Percentiles rank a stretch among this genome's conserved stretches.
Evolutionary conservation across 106 monocot genomes (phyloP).

Genomic region (Amphibolis antarctica): DNA sequence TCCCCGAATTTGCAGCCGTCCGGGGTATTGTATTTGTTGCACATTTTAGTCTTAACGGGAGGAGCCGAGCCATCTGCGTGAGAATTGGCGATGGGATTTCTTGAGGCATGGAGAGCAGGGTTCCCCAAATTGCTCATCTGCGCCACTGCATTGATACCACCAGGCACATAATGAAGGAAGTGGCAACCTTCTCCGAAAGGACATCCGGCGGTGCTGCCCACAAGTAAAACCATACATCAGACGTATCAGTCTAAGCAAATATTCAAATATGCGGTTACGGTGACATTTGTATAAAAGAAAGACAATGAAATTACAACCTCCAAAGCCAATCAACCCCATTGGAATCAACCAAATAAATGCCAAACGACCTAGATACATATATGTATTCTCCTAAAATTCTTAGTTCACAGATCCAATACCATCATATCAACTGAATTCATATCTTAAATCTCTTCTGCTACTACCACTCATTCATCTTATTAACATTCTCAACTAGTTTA

Average conservation of each 20-base stretch:
- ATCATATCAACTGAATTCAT: no score
- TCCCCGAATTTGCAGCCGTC: conserved; percentile 30
- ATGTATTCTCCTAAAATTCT: no score
- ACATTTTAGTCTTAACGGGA: conserved; percentile 20
- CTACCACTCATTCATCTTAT: no score
- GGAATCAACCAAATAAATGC: no score
- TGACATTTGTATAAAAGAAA: no score
- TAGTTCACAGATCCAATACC: no score
- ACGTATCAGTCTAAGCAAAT: neutral
- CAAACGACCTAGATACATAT: no score
- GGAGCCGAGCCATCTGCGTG: conserved; percentile 1
- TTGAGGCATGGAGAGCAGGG: conserved; percentile 1
- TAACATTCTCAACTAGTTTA: no score
- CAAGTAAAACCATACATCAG: neutral
- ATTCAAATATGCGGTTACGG: no score
- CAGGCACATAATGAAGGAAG: conserved; percentile 27
- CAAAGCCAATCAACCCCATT: no score
- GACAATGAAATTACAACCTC: no score
- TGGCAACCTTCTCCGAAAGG: conserved; percentile 28
- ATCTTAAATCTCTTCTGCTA: no score
- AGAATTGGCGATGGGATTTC: neutral
- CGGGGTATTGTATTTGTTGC: conserved; percentile 15
- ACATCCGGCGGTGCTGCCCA: conserved; percentile 21
- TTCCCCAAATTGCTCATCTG: conserved; percentile 19
- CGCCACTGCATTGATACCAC: conserved; percentile 19